These are phyloP conservation scores for Stevia rebaudiana DNA, from an alignment of 140 eudicot species.

Conservation along the genomic window DNA sequence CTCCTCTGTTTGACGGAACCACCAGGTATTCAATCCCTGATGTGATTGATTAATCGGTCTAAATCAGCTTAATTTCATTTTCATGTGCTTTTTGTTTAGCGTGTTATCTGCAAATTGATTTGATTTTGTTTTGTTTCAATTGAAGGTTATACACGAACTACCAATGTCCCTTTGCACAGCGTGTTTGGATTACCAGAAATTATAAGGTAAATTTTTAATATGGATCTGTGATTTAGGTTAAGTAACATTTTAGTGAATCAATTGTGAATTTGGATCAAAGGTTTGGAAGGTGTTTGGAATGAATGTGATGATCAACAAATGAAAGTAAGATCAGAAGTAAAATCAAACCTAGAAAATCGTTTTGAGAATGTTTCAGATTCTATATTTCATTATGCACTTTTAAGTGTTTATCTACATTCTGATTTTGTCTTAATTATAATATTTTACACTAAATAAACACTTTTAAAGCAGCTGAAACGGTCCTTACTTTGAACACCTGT, in stretches of 20 bases:
- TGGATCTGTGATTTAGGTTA: conserved; percentile 1
- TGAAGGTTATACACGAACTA: conserved; percentile 59
- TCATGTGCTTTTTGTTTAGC: background rate
- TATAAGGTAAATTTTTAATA: conserved; percentile 44
- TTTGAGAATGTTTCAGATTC: too few relatives aligned
- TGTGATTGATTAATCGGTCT: background rate
- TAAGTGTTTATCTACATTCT: too few relatives aligned
- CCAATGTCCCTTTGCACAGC: conserved; percentile 72
- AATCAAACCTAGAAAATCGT: too few relatives aligned
- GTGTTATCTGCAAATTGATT: background rate
- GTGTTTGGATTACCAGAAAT: conserved; percentile 76
- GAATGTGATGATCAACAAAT: too few relatives aligned
- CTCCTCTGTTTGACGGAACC: conserved; percentile 67
- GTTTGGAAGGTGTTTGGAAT: too few relatives aligned
- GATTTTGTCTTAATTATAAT: too few relatives aligned
- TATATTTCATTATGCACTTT: too few relatives aligned
- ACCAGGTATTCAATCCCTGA: conserved; percentile 30
- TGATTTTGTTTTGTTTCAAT: background rate
- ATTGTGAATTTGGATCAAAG: background rate
- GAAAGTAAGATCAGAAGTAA: too few relatives aligned
- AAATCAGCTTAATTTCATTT: background rate
- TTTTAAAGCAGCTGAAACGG: too few relatives aligned
- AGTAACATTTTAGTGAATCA: background rate
- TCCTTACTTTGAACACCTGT: too few relatives aligned
- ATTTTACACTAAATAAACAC: too few relatives aligned